phyloP scores from a whole-genome alignment of 23 red algal species.

The Agarophyton chilense region DNA sequence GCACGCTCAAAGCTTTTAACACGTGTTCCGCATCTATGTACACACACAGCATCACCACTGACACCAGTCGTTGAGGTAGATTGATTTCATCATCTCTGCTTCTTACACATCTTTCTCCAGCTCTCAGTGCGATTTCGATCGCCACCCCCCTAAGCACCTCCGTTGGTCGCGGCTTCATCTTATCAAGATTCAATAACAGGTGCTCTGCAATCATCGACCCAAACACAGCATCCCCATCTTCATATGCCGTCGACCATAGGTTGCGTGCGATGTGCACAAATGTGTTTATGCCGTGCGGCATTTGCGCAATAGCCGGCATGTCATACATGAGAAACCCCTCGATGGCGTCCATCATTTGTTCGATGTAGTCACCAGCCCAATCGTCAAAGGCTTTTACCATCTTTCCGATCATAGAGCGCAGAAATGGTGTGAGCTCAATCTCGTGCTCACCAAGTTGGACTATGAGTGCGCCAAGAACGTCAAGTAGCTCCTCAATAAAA shows the following conservation, averaged over 20 bases:
- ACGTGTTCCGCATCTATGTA: slow-evolving; percentile 43
- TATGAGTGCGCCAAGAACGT: slow-evolving; percentile 61
- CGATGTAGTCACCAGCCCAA: slow-evolving; percentile 63
- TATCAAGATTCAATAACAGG: slow-evolving; percentile 28
- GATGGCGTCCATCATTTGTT: slow-evolving; percentile 55
- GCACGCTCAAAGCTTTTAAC: slow-evolving; percentile 4
- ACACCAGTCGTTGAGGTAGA: slow-evolving; percentile 33
- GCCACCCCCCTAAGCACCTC: neutral
- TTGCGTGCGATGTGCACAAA: slow-evolving; percentile 45
- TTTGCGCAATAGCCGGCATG: slow-evolving; percentile 11
- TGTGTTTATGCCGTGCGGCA: slow-evolving; percentile 10
- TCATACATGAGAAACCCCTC: slow-evolving; percentile 53
- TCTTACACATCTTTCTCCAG: slow-evolving; percentile 29
- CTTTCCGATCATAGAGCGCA: slow-evolving; percentile 41
- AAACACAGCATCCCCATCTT: slow-evolving; percentile 61
- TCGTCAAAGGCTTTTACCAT: slow-evolving; percentile 45
- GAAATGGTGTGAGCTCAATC: slow-evolving; percentile 24
- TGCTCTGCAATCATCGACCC: slow-evolving; percentile 56
- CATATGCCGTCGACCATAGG: slow-evolving; percentile 45
- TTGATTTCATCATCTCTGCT: slow-evolving; percentile 12
- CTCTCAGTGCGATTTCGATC: slow-evolving; percentile 17
- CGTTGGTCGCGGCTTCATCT: neutral
- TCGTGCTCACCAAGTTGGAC: slow-evolving; percentile 46
- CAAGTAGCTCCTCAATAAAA: slow-evolving; percentile 85
- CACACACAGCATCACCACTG: slow-evolving; percentile 37